Evolutionary conservation across 495 filamentous ascomycete genomes (phyloP).

Genomic region (Penicillium atrosanguineum): DNA sequence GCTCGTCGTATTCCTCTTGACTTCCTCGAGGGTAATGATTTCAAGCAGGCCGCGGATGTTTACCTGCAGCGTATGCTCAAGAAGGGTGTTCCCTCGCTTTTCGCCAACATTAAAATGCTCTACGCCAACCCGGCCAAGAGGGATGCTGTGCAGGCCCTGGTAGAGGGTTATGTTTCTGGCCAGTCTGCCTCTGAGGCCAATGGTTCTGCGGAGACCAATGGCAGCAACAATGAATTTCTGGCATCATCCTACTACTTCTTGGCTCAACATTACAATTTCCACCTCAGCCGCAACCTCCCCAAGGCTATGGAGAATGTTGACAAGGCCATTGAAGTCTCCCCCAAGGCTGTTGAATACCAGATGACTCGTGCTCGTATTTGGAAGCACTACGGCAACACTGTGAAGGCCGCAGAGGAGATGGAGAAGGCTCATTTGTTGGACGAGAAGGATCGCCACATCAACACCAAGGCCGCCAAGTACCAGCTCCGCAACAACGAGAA

Average conservation of each 20-base stretch:
- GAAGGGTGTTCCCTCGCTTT: constrained; percentile 95
- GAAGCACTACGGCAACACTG: constrained; percentile 82
- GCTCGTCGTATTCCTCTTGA: constrained; percentile 83
- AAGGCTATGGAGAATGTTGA: constrained; percentile 83
- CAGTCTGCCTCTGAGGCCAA: constrained; percentile 41
- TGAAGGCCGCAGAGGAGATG: constrained; percentile 84
- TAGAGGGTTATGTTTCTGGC: constrained; percentile 69
- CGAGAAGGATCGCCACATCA: constrained; percentile 91
- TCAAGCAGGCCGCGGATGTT: constrained; percentile 70
- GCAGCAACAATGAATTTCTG: constrained; percentile 57
- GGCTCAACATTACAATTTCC: constrained; percentile 94
- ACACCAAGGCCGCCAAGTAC: constrained; percentile 97
- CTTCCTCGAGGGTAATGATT: constrained; percentile 82
- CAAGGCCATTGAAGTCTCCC: constrained; percentile 70
- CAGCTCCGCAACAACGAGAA: constrained; percentile 90
- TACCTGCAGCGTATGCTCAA: constrained; percentile 86
- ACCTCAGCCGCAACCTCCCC: constrained; percentile 74
- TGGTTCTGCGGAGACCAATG: constrained; percentile 48
- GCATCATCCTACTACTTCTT: constrained; percentile 86
- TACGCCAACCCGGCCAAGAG: constrained; percentile 77
- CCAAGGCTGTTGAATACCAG: constrained; percentile 83
- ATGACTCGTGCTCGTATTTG: constrained; percentile 94
- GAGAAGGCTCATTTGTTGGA: constrained; percentile 82
- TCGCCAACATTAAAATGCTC: constrained; percentile 91
- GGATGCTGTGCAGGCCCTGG: constrained; percentile 68